Percentiles rank a stretch among this genome's conserved stretches.
Conservation (phyloP, 139 green algal genomes). For the Chlorella sorokiniana region DNA sequence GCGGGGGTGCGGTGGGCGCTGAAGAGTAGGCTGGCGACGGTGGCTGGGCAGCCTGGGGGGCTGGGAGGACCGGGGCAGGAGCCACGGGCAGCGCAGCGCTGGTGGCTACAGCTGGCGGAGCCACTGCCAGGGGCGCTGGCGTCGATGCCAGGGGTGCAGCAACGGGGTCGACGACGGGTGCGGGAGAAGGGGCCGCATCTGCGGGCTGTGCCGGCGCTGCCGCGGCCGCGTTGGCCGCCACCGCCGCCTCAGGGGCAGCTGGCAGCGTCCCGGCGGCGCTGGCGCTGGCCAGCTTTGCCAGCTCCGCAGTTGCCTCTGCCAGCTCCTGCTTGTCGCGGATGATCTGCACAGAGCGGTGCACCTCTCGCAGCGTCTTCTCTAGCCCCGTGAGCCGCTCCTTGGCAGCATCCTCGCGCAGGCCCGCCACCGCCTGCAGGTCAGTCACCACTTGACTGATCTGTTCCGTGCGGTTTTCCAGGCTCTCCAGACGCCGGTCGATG, state of each 20-base stretch:
- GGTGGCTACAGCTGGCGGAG: background rate
- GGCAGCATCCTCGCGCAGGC: conserved; percentile 38
- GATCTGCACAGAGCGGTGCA: conserved; percentile 54
- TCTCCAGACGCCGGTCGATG: conserved; percentile 51
- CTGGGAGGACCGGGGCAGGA: background rate
- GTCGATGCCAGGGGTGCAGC: background rate
- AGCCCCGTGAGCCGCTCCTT: conserved; percentile 46
- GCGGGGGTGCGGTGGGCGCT: conserved; percentile 2
- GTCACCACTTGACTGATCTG: conserved; percentile 44
- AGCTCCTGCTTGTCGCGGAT: conserved; percentile 65
- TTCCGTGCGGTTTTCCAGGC: conserved; percentile 51
- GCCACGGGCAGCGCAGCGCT: background rate
- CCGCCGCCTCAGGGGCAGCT: background rate
- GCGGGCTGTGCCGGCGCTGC: background rate
- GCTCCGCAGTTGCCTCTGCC: conserved; percentile 55
- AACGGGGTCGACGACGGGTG: conserved; percentile 3
- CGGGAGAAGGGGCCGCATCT: background rate
- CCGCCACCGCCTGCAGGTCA: conserved; percentile 48
- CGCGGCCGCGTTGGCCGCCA: background rate
- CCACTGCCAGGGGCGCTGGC: background rate
- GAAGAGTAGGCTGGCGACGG: conserved; percentile 4
- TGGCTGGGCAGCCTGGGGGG: background rate
- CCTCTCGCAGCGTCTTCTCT: conserved; percentile 52
- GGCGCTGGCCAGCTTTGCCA: conserved; percentile 49
- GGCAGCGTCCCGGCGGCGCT: background rate